phyloP scores from a whole-genome alignment of 2,329 filamentous ascomycete species.

The Amauroascus verrucosus region DNA sequence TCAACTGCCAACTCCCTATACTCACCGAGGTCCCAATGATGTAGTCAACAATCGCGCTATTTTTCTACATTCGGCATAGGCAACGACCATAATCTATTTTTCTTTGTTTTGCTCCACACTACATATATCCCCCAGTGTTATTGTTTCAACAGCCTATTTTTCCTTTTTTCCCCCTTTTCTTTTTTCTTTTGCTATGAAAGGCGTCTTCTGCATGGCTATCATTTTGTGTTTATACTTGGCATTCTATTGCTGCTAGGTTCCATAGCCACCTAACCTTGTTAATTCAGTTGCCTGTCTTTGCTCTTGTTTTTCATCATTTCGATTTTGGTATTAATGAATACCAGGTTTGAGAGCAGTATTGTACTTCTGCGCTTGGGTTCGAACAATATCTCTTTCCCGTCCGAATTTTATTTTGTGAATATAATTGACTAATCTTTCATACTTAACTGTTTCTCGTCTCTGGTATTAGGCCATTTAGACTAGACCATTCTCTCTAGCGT shows the following conservation, averaged over 20 bases:
- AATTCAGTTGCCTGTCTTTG: background rate
- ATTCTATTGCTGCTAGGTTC: background rate
- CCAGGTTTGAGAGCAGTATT: too few species aligned
- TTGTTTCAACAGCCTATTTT: background rate
- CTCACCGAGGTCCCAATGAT: background rate
- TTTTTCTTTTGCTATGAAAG: background rate
- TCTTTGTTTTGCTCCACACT: background rate
- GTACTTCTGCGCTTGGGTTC: too few species aligned
- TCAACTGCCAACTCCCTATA: background rate
- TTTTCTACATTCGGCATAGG: background rate
- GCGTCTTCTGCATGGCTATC: background rate
- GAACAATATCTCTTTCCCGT: too few species aligned
- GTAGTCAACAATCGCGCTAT: background rate
- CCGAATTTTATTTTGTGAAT: too few species aligned
- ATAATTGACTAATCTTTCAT: too few species aligned
- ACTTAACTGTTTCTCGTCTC: too few species aligned
- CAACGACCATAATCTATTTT: background rate
- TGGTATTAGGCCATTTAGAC: too few species aligned
- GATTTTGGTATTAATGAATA: background rate
- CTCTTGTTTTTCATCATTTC: too few species aligned
- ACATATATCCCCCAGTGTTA: slow-evolving; percentile 5
- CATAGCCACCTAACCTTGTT: background rate
- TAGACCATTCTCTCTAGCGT: too few species aligned
- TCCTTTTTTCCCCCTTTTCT: background rate
- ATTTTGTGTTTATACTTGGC: background rate